These are phyloP conservation scores for Rhododendron ferrugineum DNA, from an alignment of 148 eudicot genomes.

Conservation along the genomic window DNA sequence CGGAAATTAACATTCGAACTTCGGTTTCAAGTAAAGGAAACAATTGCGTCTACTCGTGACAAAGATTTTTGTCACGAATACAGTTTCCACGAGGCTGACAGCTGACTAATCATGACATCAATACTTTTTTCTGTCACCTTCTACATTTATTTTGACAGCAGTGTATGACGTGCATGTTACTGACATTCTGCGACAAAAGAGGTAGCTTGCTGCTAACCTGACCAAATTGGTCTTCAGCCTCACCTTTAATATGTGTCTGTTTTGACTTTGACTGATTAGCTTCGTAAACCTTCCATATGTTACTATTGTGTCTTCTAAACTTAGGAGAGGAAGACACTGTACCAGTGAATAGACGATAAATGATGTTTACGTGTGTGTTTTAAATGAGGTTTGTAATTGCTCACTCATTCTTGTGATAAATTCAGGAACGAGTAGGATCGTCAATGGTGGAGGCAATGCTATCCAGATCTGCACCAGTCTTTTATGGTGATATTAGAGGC, in stretches of 20 bases:
- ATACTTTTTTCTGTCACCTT: not conserved
- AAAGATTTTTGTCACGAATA: not conserved
- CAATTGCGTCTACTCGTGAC: not conserved
- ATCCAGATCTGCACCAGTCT: constrained; percentile 73
- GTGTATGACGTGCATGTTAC: not conserved
- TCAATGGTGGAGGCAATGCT: constrained; percentile 79
- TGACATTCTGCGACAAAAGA: not conserved
- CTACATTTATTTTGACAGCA: not conserved
- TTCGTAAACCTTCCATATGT: not conserved
- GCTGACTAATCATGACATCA: not conserved
- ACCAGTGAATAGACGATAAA: not conserved
- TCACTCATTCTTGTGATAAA: constrained; percentile 5
- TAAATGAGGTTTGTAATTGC: not conserved
- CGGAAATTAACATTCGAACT: not conserved
- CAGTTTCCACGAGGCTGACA: not conserved
- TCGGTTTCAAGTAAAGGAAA: not conserved
- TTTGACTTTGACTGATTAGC: not conserved
- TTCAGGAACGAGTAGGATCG: constrained; percentile 63
- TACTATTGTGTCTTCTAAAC: not conserved
- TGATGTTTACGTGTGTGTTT: not conserved
- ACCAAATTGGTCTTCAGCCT: not conserved
- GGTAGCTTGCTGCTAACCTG: not conserved
- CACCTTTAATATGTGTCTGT: not conserved
- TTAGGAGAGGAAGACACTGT: not conserved
- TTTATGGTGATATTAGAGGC: constrained; percentile 89